Conservation (phyloP, 2,329 filamentous ascomycete genomes). For the Paracamarosporium sp. region DNA sequence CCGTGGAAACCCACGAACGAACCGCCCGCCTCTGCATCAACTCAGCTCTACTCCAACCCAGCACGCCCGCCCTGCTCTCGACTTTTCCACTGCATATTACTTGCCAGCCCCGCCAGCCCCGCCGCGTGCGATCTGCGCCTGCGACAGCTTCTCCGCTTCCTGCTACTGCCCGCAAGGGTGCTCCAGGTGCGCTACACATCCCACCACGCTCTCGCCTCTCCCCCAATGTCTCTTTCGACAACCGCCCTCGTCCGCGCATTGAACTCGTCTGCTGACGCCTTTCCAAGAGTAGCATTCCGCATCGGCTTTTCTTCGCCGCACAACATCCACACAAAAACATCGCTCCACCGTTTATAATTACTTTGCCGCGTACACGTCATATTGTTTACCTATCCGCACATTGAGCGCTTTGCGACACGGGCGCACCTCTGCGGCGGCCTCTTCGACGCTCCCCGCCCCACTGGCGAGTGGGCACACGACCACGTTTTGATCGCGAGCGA, state of each 20-base stretch:
- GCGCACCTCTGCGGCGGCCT: constrained; percentile 24
- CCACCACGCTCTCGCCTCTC: constrained; percentile 6
- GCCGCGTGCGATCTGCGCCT: constrained; percentile 9
- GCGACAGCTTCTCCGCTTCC: constrained; percentile 16
- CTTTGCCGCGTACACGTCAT: constrained; percentile 15
- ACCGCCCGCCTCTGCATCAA: neutral
- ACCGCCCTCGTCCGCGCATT: neutral
- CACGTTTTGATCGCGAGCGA: constrained; percentile 7
- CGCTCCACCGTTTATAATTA: constrained; percentile 18
- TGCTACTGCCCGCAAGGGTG: constrained; percentile 23
- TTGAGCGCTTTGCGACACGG: constrained; percentile 21
- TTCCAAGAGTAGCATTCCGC: constrained; percentile 2
- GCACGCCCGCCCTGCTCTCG: neutral
- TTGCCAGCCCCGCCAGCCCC: neutral
- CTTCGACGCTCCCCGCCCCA: constrained; percentile 17
- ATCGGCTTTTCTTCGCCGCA: constrained; percentile 6
- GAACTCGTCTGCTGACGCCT: neutral
- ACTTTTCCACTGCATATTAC: neutral
- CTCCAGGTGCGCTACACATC: constrained; percentile 14
- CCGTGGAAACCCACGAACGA: neutral
- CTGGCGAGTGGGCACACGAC: constrained; percentile 10
- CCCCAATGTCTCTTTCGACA: constrained; percentile 1
- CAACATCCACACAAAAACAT: constrained; percentile 14
- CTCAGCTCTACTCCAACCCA: neutral
- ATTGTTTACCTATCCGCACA: constrained; percentile 22